Conservation (phyloP, 139 green algal genomes). For the Chlorokybus atmophyticus region DNA sequence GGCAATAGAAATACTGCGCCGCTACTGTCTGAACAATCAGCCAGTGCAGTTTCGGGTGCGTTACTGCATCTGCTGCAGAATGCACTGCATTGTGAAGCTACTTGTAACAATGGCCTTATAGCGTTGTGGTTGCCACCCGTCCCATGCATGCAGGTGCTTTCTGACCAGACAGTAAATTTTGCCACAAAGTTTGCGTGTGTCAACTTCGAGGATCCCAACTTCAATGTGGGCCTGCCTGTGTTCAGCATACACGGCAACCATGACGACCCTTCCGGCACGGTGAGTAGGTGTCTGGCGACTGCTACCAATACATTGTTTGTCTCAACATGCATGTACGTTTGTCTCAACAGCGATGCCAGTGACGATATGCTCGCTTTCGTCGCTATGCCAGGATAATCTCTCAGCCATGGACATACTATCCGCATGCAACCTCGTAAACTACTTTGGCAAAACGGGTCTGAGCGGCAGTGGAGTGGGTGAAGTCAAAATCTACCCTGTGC, state of each 20-base stretch:
- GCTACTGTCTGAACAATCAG: constrained; percentile 58
- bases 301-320: no score
- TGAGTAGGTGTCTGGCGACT: background rate
- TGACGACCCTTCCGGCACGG: constrained; percentile 75
- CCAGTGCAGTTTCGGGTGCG: constrained; percentile 29
- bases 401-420: constrained; percentile 87
- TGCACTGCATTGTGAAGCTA: background rate
- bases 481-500: constrained; percentile 19
- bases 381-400: constrained; percentile 61
- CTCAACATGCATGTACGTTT: no score
- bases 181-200: constrained; percentile 36
- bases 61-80: no score
- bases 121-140: no score
- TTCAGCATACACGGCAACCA: constrained; percentile 99
- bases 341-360: no score
- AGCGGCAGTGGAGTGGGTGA: constrained; percentile 11
- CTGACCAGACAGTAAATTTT: constrained; percentile 4
- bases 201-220: constrained; percentile 83
- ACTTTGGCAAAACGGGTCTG: constrained; percentile 81
- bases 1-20: constrained; percentile 63
- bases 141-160: background rate
- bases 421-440: constrained; percentile 78
- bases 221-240: constrained; percentile 84
- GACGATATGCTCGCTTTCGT: no score
- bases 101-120: no score